These are phyloP conservation scores for Moesziomyces sp. DNA, from an alignment of 1,284 basidiomycete species.

Conservation along the genomic window DNA sequence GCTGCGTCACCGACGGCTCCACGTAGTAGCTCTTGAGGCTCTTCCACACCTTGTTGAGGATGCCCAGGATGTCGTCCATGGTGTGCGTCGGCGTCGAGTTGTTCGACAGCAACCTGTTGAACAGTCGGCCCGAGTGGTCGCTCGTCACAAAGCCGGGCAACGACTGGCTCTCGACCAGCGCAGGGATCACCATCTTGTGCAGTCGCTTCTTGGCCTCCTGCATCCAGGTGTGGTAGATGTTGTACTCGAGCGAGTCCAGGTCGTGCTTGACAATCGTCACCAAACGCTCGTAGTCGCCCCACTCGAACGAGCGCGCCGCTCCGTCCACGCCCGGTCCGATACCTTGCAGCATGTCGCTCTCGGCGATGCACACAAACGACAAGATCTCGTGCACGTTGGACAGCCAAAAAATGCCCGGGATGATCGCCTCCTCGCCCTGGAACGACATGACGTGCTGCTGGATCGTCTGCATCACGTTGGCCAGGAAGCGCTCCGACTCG, in stretches of 20 bases:
- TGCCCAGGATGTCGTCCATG: slow-evolving; percentile 98
- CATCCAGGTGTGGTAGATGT: slow-evolving; percentile 99
- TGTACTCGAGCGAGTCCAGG: slow-evolving; percentile 96
- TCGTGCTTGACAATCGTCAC: slow-evolving; percentile 99
- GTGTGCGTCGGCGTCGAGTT: slow-evolving; percentile 88
- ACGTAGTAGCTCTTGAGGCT: slow-evolving; percentile 98
- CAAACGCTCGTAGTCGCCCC: slow-evolving; percentile 95
- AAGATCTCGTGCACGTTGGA: slow-evolving; percentile 99
- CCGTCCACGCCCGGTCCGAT: slow-evolving; percentile 92
- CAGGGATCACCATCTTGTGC: slow-evolving; percentile 98
- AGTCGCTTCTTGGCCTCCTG: slow-evolving; percentile 96
- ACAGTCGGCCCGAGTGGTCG: slow-evolving; percentile 89
- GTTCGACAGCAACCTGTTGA: slow-evolving; percentile 84
- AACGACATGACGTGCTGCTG: slow-evolving; percentile 96
- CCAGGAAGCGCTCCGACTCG: slow-evolving; percentile 96
- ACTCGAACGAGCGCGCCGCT: slow-evolving; percentile 90
- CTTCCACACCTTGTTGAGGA: slow-evolving; percentile 98
- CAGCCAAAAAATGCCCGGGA: slow-evolving; percentile 98
- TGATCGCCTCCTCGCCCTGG: slow-evolving; percentile 90
- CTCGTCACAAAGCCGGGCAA: slow-evolving; percentile 96
- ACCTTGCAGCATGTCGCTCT: slow-evolving; percentile 97
- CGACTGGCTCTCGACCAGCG: slow-evolving; percentile 96
- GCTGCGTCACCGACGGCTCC: slow-evolving; percentile 96
- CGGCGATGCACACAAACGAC: slow-evolving; percentile 97
- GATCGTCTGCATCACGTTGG: slow-evolving; percentile 98